Conservation (phyloP, 306 rosid species). For the Neltuma alba region DNA sequence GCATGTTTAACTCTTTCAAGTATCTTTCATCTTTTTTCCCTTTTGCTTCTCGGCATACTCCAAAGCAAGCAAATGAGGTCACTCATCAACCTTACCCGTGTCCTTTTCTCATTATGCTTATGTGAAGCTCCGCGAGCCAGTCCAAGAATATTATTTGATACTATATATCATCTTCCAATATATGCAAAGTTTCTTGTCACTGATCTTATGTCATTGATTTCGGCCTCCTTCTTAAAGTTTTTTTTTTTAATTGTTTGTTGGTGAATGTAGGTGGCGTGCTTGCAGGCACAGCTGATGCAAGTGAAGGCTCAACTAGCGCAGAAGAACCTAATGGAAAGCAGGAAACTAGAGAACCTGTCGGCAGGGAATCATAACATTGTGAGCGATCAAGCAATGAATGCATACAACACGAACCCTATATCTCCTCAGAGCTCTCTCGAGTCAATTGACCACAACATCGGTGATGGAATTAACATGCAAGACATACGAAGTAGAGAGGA, state of each 20-base stretch:
- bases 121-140: neutral
- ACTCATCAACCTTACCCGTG: constrained; percentile 6
- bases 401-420: constrained; percentile 60
- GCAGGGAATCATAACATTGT: constrained; percentile 25
- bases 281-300: constrained; percentile 91
- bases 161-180: neutral
- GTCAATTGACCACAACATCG: constrained; percentile 59
- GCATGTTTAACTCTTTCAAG: too few relatives aligned
- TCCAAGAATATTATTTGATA: neutral
- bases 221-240: neutral
- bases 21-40: too few relatives aligned
- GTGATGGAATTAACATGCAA: constrained; percentile 54
- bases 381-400: constrained; percentile 43
- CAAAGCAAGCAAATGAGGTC: constrained; percentile 36
- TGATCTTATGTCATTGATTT: neutral
- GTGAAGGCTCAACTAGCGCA: constrained; percentile 80
- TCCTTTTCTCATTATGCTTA: constrained; percentile 37
- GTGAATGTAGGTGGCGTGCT: constrained; percentile 71
- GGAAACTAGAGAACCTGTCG: constrained; percentile 60
- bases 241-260: too few relatives aligned
- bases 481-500: constrained; percentile 62
- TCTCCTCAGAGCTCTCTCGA: constrained; percentile 92
- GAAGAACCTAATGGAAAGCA: constrained; percentile 52
- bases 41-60: neutral
- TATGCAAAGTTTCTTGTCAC: neutral